phyloP scores from a whole-genome alignment of 2,329 filamentous ascomycete species.

The Dothistroma pini region DNA sequence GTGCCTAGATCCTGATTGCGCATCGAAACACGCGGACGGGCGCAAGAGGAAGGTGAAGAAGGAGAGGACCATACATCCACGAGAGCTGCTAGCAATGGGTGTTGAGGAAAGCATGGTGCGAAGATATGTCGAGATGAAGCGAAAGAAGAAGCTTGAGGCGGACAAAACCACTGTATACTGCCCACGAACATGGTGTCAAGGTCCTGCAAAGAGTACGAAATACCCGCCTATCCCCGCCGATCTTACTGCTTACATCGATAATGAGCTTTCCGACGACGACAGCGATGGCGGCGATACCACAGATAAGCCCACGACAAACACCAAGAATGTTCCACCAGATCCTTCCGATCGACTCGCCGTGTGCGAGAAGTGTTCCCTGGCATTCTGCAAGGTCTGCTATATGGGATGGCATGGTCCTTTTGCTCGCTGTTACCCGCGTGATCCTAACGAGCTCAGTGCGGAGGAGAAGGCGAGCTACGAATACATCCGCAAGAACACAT shows the following conservation, averaged over 20 bases:
- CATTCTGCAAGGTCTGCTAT: constrained; percentile 75
- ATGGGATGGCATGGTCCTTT: constrained; percentile 94
- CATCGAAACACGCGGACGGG: constrained; percentile 46
- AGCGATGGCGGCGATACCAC: constrained; percentile 14
- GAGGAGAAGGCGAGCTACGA: constrained; percentile 85
- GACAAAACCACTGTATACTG: constrained; percentile 93
- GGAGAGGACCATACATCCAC: constrained; percentile 70
- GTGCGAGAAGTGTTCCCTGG: constrained; percentile 84
- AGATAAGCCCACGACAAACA: constrained; percentile 8
- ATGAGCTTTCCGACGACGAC: constrained; percentile 36
- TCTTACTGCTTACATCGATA: constrained; percentile 38
- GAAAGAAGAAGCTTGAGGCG: constrained; percentile 86
- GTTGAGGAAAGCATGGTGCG: constrained; percentile 64
- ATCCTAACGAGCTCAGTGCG: constrained; percentile 67
- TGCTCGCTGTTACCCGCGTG: constrained; percentile 63
- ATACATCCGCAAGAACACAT: constrained; percentile 77
- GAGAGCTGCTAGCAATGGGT: constrained; percentile 63
- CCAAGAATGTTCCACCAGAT: constrained; percentile 26
- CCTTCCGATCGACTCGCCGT: constrained; percentile 65
- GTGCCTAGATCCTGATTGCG: constrained; percentile 77
- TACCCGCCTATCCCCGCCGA: constrained; percentile 46
- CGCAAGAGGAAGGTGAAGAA: constrained; percentile 49
- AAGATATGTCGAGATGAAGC: constrained; percentile 84
- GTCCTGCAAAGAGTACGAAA: constrained; percentile 63
- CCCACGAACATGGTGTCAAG: constrained; percentile 87